Percentiles rank a stretch among this genome's conserved stretches.
These are phyloP conservation scores for Taphrina wiesneri DNA, from an alignment of 1,139 yeast genomes.

Conservation along the genomic window DNA sequence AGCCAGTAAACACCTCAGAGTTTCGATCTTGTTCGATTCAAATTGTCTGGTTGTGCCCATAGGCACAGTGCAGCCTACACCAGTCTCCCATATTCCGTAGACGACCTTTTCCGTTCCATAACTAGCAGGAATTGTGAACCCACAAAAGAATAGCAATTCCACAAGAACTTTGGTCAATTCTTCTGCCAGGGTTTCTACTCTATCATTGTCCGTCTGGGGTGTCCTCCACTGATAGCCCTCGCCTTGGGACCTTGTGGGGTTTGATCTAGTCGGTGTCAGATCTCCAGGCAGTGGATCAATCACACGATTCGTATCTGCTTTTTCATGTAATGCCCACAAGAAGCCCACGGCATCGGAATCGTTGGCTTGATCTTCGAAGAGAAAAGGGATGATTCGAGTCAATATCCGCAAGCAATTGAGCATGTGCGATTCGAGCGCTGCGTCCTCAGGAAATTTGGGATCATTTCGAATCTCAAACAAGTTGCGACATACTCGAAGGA, in stretches of 20 bases:
- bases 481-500: constrained; percentile 51
- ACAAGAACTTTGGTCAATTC: constrained; percentile 53
- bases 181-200: constrained; percentile 53
- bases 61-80: constrained; percentile 61
- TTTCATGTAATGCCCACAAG: constrained; percentile 49
- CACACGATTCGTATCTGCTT: neutral
- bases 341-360: constrained; percentile 49
- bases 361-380: constrained; percentile 55
- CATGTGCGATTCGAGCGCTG: constrained; percentile 44
- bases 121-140: constrained; percentile 56
- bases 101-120: constrained; percentile 38
- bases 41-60: constrained; percentile 50
- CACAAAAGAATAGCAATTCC: constrained; percentile 59
- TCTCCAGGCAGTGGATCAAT: constrained; percentile 30
- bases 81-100: constrained; percentile 59
- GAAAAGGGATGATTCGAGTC: constrained; percentile 65
- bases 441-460: constrained; percentile 43
- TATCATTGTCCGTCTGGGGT: neutral
- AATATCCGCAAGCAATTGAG: constrained; percentile 67
- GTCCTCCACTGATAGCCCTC: neutral
- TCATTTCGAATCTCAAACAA: constrained; percentile 45
- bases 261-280: constrained; percentile 8
- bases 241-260: neutral
- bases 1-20: constrained; percentile 61
- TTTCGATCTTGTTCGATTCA: constrained; percentile 68